Conservation (phyloP, 1,139 yeast genomes). For the Wickerhamomyces sp. region DNA sequence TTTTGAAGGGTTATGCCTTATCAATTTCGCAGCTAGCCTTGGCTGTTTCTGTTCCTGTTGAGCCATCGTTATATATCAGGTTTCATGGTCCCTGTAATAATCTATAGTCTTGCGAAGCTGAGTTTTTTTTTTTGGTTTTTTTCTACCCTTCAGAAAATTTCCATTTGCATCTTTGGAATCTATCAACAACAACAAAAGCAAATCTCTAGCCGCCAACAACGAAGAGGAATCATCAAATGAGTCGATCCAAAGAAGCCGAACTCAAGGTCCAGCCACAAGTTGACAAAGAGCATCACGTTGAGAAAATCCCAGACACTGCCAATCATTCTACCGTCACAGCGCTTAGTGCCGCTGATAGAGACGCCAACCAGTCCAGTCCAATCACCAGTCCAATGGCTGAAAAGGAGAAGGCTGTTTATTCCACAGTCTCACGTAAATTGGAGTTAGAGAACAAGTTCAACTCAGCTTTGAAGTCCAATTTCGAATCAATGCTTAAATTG, state of each 20-base stretch:
- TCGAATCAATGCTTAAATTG: constrained; percentile 5
- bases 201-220: not conserved
- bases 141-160: no score
- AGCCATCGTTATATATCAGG: not conserved
- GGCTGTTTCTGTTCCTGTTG: not conserved
- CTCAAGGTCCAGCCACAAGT: not conserved
- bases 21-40: constrained; percentile 26
- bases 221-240: not conserved
- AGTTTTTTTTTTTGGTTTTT: no score
- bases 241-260: not conserved
- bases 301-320: constrained; percentile 1
- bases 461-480: not conserved
- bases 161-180: no score
- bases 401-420: not conserved
- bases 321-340: constrained; percentile 11
- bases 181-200: no score
- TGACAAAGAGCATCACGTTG: not conserved
- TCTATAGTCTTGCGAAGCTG: no score
- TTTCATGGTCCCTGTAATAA: not conserved
- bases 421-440: not conserved
- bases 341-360: constrained; percentile 5
- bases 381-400: constrained; percentile 9
- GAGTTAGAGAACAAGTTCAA: constrained; percentile 2
- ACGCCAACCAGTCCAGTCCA: constrained; percentile 2
- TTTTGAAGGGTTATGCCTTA: constrained; percentile 44